A percentile compares a stretch with the other conserved stretches of the same genome.
Conservation (phyloP, 306 rosid species). For the Mimosa bimucronata region DNA sequence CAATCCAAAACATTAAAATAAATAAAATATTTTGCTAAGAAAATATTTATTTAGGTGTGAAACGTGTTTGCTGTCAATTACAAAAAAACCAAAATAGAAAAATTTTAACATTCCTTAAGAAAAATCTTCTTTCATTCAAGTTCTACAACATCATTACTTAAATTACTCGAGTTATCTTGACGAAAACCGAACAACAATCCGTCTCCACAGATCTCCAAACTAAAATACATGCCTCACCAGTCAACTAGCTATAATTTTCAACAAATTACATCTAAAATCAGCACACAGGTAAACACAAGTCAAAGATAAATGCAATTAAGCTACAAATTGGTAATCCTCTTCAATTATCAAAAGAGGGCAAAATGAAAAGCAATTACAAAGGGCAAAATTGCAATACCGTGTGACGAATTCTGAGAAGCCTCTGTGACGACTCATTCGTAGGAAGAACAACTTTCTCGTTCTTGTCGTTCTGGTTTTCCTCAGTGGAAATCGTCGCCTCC, state of each 20-base stretch:
- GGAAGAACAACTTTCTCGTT: constrained; percentile 68
- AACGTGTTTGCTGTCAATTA: no score
- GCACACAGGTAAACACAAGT: not conserved
- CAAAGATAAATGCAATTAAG: not conserved
- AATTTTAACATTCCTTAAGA: not conserved
- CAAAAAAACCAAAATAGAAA: not conserved
- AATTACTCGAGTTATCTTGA: not conserved
- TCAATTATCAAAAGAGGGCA: not conserved
- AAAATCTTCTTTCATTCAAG: not conserved
- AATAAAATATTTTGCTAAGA: not conserved
- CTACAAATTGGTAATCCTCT: not conserved
- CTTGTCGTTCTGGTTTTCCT: constrained; percentile 29
- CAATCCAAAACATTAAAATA: not conserved
- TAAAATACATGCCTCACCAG: not conserved
- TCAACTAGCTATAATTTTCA: not conserved
- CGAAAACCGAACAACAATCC: not conserved
- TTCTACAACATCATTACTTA: not conserved
- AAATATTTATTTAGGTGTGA: not conserved
- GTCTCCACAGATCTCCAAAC: not conserved
- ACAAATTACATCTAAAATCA: not conserved
- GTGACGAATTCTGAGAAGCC: constrained; percentile 89
- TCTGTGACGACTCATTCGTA: constrained; percentile 76
- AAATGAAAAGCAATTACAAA: not conserved
- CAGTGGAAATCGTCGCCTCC: constrained; percentile 33
- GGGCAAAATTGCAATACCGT: constrained; percentile 53